Conservation (phyloP, 306 rosid genomes). For the Astragalus membranaceus region DNA sequence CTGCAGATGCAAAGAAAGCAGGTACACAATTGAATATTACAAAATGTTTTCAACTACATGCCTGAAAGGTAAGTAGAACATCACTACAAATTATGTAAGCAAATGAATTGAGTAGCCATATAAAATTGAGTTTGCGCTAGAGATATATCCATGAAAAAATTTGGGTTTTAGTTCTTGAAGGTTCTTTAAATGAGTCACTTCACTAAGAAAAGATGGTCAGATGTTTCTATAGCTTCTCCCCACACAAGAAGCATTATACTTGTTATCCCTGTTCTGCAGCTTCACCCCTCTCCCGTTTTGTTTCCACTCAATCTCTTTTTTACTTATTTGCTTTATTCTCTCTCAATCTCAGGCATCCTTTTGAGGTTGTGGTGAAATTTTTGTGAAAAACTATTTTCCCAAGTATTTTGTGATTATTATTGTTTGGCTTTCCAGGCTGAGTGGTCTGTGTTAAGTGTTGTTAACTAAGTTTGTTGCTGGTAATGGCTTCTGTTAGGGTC, state of each 20-base stretch:
- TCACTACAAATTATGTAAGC: background rate
- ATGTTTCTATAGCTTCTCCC: background rate
- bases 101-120: slow-evolving; percentile 6
- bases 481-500: background rate
- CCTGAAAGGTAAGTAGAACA: background rate
- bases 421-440: background rate
- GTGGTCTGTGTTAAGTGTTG: background rate
- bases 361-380: background rate
- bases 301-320: too few species aligned
- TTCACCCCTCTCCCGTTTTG: too few species aligned
- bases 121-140: slow-evolving; percentile 8
- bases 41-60: slow-evolving; percentile 1
- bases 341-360: background rate
- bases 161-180: background rate
- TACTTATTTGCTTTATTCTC: too few species aligned
- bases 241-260: background rate
- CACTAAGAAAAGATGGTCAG: background rate
- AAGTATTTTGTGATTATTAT: background rate
- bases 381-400: background rate
- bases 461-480: background rate
- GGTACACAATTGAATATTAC: slow-evolving; percentile 12
- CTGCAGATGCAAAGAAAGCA: slow-evolving; percentile 41
- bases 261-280: background rate
- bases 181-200: background rate
- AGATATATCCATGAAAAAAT: slow-evolving; percentile 1